phyloP scores from a whole-genome alignment of 1,284 basidiomycete genomes.

The Sutorius eximius region DNA sequence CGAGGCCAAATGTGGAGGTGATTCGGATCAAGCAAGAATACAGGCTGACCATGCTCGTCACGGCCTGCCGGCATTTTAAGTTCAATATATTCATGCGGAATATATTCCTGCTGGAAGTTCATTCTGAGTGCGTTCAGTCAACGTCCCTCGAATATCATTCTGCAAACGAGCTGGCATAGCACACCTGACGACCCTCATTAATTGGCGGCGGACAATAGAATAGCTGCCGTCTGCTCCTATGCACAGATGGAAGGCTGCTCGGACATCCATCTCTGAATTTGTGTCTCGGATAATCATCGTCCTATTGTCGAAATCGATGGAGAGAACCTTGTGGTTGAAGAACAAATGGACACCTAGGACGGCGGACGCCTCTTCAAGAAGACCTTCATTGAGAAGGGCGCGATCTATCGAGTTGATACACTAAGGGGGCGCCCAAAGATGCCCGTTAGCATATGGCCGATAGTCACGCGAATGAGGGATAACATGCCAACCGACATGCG shows the following conservation, averaged over 20 bases:
- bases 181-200: constrained; percentile 89
- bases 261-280: constrained; percentile 43
- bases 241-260: constrained; percentile 74
- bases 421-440: constrained; percentile 42
- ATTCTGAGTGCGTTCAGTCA: constrained; percentile 56
- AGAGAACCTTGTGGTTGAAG: constrained; percentile 80
- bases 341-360: constrained; percentile 66
- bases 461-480: constrained; percentile 23
- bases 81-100: constrained; percentile 95
- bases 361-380: constrained; percentile 71
- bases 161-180: constrained; percentile 36
- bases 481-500: constrained; percentile 23
- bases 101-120: constrained; percentile 93
- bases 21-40: constrained; percentile 87
- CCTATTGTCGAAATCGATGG: constrained; percentile 73
- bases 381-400: constrained; percentile 79
- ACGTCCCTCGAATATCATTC: constrained; percentile 4
- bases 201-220: constrained; percentile 80
- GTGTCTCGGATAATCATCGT: constrained; percentile 51
- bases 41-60: constrained; percentile 56
- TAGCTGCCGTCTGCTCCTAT: constrained; percentile 90
- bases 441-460: constrained; percentile 22
- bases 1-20: constrained; percentile 99
- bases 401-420: constrained; percentile 94
- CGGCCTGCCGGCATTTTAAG: constrained; percentile 88